Evolutionary conservation across 768 basidiomycete genomes (phyloP).

Genomic region (Butyriboletus loyo): DNA sequence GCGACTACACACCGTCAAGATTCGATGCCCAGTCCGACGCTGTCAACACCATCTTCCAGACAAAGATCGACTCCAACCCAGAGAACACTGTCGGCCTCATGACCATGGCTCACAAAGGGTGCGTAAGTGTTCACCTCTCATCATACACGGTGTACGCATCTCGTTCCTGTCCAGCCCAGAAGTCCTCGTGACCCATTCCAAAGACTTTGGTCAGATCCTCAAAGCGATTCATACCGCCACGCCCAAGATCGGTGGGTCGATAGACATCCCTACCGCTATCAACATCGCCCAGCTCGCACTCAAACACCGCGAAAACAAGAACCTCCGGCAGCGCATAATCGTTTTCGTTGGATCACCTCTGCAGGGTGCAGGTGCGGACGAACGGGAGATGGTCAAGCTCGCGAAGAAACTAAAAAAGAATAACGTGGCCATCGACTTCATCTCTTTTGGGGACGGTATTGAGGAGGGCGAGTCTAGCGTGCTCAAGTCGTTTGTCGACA

Average conservation of each 20-base stretch:
- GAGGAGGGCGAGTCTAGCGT: conserved; percentile 66
- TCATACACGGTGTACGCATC: not conserved
- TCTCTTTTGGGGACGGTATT: conserved; percentile 88
- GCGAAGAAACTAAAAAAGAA: conserved; percentile 99
- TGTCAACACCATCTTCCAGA: conserved; percentile 83
- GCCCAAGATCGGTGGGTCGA: conserved; percentile 73
- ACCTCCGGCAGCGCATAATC: conserved; percentile 92
- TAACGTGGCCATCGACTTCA: conserved; percentile 91
- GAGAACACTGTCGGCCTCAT: conserved; percentile 97
- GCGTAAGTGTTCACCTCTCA: conserved; percentile 25
- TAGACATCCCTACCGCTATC: conserved; percentile 88
- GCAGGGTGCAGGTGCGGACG: conserved; percentile 64
- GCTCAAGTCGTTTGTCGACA: conserved; percentile 80
- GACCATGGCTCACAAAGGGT: conserved; percentile 98
- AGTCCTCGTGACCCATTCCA: conserved; percentile 93
- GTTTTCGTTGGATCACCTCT: conserved; percentile 91
- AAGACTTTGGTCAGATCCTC: conserved; percentile 91
- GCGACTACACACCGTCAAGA: conserved; percentile 83
- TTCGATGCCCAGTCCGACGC: conserved; percentile 92
- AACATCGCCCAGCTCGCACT: conserved; percentile 93
- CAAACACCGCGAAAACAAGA: conserved; percentile 98
- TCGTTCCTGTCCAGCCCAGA: conserved; percentile 61
- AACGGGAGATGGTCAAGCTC: conserved; percentile 78
- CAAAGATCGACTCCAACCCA: conserved; percentile 94
- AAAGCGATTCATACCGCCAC: conserved; percentile 69